Conservation (phyloP, 73 alveolate genomes). For the Paramecium pentaurelia region DNA sequence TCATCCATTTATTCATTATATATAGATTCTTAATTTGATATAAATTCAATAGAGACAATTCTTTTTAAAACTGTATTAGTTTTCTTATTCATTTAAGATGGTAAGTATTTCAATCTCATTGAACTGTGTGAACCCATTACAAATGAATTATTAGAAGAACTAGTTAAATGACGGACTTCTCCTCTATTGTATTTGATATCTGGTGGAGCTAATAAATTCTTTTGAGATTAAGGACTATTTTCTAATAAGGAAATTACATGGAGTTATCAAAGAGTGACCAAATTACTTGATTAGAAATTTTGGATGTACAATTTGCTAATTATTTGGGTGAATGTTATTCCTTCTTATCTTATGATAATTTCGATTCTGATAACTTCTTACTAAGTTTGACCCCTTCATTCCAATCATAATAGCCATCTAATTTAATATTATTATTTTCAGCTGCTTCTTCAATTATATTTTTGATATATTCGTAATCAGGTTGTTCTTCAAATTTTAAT, state of each 20-base stretch:
- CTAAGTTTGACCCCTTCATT: not conserved
- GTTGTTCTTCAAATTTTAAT: not conserved
- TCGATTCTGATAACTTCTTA: not conserved
- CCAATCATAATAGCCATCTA: constrained; percentile 40
- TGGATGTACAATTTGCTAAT: not conserved
- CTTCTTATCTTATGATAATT: not conserved
- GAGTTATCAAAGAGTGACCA: not conserved
- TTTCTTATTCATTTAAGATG: not conserved
- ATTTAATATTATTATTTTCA: not conserved
- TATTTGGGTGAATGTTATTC: not conserved
- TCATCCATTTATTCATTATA: not conserved
- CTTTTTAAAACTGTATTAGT: not conserved
- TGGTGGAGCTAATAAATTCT: not conserved
- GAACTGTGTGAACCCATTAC: constrained; percentile 14
- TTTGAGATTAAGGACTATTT: not conserved
- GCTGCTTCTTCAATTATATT: not conserved
- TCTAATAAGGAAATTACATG: not conserved
- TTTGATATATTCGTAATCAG: not conserved
- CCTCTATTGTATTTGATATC: not conserved
- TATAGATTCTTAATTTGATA: not conserved
- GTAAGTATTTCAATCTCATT: not conserved
- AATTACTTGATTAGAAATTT: not conserved
- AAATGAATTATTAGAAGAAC: not conserved
- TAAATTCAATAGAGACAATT: not conserved
- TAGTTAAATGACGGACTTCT: not conserved